Conservation (phyloP, 148 eudicot genomes). For the Chenopodium album region DNA sequence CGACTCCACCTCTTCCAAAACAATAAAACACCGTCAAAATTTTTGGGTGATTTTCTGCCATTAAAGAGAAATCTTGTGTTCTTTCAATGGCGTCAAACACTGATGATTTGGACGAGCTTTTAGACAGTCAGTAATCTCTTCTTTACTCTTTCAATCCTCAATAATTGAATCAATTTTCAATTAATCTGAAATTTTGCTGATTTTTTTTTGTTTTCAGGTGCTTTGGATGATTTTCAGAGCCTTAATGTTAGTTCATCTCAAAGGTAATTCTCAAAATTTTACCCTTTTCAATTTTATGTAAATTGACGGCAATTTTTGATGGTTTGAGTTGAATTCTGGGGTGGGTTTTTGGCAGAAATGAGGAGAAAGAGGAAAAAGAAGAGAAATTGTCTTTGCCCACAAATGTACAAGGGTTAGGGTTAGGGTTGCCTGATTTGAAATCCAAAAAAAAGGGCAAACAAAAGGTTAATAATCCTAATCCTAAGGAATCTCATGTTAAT, state of each 20-base stretch:
- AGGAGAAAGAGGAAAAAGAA: conserved; percentile 35
- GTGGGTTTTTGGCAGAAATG: conserved; percentile 43
- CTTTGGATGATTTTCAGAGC: conserved; percentile 92
- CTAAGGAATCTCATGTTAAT: conserved; percentile 61
- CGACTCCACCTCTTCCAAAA: not conserved
- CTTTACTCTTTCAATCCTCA: not conserved
- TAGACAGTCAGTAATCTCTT: conserved; percentile 56
- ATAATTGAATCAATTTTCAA: not conserved
- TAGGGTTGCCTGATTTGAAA: conserved; percentile 87
- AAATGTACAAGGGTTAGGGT: conserved; percentile 82
- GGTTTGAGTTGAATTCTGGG: not conserved
- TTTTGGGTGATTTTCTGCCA: not conserved
- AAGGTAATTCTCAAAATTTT: conserved; percentile 35
- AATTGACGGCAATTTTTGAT: conserved; percentile 8
- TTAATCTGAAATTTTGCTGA: not conserved
- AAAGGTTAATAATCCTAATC: conserved; percentile 43
- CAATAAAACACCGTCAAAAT: no score
- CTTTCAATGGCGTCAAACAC: conserved; percentile 55
- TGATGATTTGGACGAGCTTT: conserved; percentile 74
- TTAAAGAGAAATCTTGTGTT: not conserved
- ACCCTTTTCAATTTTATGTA: not conserved
- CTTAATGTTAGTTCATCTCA: conserved; percentile 63
- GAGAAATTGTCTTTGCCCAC: conserved; percentile 39
- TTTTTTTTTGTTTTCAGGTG: conserved; percentile 49
- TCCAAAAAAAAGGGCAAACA: conserved; percentile 83